A percentile compares a stretch with the other conserved stretches of the same genome.
Evolutionary conservation across 2,329 filamentous ascomycete species (phyloP).

Genomic region (Ophiocordyceps sinensis): DNA sequence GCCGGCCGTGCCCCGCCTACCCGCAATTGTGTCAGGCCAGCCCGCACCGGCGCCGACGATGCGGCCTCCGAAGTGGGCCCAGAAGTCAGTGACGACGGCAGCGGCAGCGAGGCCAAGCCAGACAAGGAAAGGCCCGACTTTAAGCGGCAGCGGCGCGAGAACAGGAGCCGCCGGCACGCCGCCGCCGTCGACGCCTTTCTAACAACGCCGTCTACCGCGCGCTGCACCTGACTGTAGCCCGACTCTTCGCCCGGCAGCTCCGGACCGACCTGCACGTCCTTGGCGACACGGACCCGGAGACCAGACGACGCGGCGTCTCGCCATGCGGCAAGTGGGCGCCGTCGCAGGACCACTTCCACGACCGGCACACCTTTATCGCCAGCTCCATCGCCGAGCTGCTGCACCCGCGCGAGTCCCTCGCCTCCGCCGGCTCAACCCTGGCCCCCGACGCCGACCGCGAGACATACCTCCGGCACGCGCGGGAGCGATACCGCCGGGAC

Average conservation of each 20-base stretch:
- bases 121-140: not conserved
- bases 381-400: constrained; percentile 43
- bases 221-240: constrained; percentile 36
- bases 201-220: constrained; percentile 31
- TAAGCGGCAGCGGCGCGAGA: not conserved
- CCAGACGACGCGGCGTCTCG: constrained; percentile 25
- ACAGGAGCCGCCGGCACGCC: not conserved
- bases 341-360: constrained; percentile 37
- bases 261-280: constrained; percentile 29
- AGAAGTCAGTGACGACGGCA: not conserved
- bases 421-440: constrained; percentile 10
- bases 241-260: constrained; percentile 42
- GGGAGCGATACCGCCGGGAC: constrained; percentile 37
- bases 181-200: constrained; percentile 15
- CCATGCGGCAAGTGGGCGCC: constrained; percentile 49
- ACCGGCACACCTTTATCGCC: constrained; percentile 41
- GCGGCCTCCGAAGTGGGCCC: not conserved
- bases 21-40: too few species aligned
- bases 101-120: not conserved
- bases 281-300: constrained; percentile 19
- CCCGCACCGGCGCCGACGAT: not conserved
- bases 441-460: constrained; percentile 20
- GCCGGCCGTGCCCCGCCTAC: too few species aligned
- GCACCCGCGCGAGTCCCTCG: constrained; percentile 19
- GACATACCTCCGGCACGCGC: constrained; percentile 36